Percentiles rank a stretch among this genome's conserved stretches.
phyloP scores from a whole-genome alignment of 805 yeast species.

The Brettanomyces anomalus region DNA sequence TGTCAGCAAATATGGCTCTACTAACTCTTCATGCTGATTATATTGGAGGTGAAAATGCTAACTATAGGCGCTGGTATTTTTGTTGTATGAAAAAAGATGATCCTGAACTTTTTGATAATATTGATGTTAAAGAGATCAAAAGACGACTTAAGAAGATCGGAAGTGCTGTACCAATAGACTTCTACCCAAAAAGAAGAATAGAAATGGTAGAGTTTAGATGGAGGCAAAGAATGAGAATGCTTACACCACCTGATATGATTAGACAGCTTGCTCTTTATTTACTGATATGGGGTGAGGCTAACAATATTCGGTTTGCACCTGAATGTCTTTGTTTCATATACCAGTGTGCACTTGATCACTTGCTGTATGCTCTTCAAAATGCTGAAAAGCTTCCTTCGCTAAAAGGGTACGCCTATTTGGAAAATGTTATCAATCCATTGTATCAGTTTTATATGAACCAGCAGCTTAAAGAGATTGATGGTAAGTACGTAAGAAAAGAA shows the following conservation, averaged over 20 bases:
- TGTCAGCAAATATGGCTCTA: constrained; percentile 63
- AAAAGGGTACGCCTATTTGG: constrained; percentile 25
- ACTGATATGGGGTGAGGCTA: constrained; percentile 72
- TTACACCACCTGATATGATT: constrained; percentile 48
- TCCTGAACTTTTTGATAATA: constrained; percentile 48
- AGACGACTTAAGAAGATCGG: constrained; percentile 49
- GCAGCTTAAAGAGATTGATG: constrained; percentile 49
- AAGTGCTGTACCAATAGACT: constrained; percentile 12
- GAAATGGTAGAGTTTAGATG: constrained; percentile 80
- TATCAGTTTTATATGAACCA: constrained; percentile 59
- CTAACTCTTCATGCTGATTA: constrained; percentile 78
- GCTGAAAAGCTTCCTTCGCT: constrained; percentile 2
- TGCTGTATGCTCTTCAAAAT: constrained; percentile 27
- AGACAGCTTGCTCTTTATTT: constrained; percentile 56
- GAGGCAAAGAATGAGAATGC: constrained; percentile 53
- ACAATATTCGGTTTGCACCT: constrained; percentile 47
- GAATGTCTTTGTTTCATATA: constrained; percentile 46
- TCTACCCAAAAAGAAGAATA: constrained; percentile 27
- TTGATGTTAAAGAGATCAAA: constrained; percentile 51
- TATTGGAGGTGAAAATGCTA: constrained; percentile 84
- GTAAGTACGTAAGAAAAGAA: constrained; percentile 51
- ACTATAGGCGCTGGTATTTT: constrained; percentile 87
- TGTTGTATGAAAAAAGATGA: constrained; percentile 77
- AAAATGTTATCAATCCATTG: constrained; percentile 36
- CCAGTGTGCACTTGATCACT: constrained; percentile 46